These are phyloP conservation scores for Astraeus odoratus DNA, from an alignment of 768 basidiomycete genomes.

Conservation along the genomic window DNA sequence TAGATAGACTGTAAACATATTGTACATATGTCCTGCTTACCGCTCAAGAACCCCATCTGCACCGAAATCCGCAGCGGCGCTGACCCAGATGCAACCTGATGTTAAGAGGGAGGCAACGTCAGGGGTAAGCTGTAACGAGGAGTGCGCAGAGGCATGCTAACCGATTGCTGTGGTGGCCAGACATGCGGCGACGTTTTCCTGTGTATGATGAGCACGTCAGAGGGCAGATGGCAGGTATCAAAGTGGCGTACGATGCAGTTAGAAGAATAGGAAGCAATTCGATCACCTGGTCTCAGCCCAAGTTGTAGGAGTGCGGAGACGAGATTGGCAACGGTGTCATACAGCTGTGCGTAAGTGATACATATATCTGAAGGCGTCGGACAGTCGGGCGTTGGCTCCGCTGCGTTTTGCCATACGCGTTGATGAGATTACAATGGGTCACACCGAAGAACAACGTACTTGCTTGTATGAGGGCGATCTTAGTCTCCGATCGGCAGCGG, in stretches of 20 bases:
- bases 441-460: constrained; percentile 38
- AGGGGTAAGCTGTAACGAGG: background rate
- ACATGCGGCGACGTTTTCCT: constrained; percentile 67
- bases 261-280: constrained; percentile 71
- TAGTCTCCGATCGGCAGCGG: constrained; percentile 44
- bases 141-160: constrained; percentile 2
- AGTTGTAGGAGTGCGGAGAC: constrained; percentile 49
- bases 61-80: constrained; percentile 80
- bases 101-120: background rate
- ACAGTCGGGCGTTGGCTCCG: constrained; percentile 51
- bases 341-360: constrained; percentile 52
- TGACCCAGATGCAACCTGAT: constrained; percentile 69
- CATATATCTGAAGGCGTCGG: constrained; percentile 38
- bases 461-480: constrained; percentile 62
- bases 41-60: constrained; percentile 70
- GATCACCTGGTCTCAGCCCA: constrained; percentile 57
- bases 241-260: constrained; percentile 61
- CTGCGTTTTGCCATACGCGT: constrained; percentile 27
- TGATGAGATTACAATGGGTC: constrained; percentile 9
- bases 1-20: constrained; percentile 2
- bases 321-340: constrained; percentile 46
- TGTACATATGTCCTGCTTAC: constrained; percentile 20
- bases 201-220: background rate
- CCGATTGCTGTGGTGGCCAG: constrained; percentile 64
- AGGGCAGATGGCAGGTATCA: constrained; percentile 5